Conservation (phyloP, 371 early-diverging fungal genomes). For the Chytridiales sp. region DNA sequence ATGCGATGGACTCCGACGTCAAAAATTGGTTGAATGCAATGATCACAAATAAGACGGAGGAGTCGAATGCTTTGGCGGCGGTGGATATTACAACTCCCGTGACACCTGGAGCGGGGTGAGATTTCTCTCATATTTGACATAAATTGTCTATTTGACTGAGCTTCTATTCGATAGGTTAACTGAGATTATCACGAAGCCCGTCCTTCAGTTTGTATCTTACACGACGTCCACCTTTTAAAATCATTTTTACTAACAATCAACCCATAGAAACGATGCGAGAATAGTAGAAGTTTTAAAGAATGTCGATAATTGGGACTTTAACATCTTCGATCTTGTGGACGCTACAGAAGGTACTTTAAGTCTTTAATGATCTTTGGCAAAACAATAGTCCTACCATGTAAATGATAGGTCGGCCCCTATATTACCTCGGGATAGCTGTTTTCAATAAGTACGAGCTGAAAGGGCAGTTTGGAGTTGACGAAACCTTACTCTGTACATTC, state of each 20-base stretch:
- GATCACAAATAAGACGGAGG: constrained; percentile 31
- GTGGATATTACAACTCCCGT: too few species aligned
- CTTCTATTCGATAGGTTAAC: neutral
- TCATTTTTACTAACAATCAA: neutral
- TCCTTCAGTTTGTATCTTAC: neutral
- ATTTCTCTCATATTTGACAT: too few species aligned
- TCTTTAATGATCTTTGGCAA: neutral
- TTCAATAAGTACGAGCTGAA: constrained; percentile 33
- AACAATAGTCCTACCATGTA: neutral
- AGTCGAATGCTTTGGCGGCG: too few species aligned
- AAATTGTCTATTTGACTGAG: too few species aligned
- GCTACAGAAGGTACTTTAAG: constrained; percentile 32
- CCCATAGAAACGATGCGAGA: constrained; percentile 12
- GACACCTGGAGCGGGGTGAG: too few species aligned
- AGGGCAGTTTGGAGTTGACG: constrained; percentile 29
- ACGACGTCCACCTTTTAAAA: neutral
- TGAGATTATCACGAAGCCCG: too few species aligned
- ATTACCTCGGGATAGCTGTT: constrained; percentile 29
- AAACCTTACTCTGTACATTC: constrained; percentile 30
- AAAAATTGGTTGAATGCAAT: constrained; percentile 47
- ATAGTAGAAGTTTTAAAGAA: constrained; percentile 26
- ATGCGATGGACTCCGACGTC: constrained; percentile 46
- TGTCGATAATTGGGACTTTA: constrained; percentile 47
- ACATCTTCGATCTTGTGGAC: constrained; percentile 42
- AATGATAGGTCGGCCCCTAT: constrained; percentile 42